Evolutionary conservation across 2,329 filamentous ascomycete species (phyloP), one percentile per base, ranked within the genome.

Genomic region (Microdochium nivale): DNA sequence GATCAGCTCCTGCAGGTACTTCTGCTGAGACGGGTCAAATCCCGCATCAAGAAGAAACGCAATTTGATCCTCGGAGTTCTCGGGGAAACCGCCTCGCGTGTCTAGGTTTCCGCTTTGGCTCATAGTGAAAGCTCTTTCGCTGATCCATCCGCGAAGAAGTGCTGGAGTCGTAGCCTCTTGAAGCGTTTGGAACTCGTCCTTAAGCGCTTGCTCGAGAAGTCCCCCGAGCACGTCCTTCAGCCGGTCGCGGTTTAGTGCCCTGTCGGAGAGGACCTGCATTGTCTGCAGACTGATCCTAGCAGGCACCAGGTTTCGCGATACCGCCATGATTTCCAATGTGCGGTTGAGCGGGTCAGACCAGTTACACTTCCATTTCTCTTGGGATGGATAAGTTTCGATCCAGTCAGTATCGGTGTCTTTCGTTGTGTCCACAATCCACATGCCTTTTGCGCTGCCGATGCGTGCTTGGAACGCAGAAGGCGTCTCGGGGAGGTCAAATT

Each of bases 361-460:
- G 32, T 78, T 71, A 25, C 74, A 77, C 0, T 72, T 53, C 74
- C 87, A 90, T 59, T 92, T 92, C 1, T 75, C 66, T 54, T 92
- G 88, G 0, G 84, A 89, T 0, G 71, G 73, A 51, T 74, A 81
- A 0, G 85, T 80, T 51, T 84, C 75, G 43, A 90, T 87, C 85
- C 84, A 88, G 16, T 81, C 66, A 0, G 70, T 61, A 1, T 75
- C 67, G 1, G 67, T 67, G 0, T 65, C 65, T 25, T 78, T 74
- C 0, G 70, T 60, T 0, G 73, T 70, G 56, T 86, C 82, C 4
- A 85, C 65, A 47, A 86, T 75, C 87, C 87, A 91, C 56, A 91
- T 73, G 0, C 88, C 88, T 63, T 92, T 92, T 0, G 85, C 85
- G 19, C 84, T 80, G 10, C 81, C 85, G 33, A 91, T 78, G 0